Evolutionary conservation across 2,329 filamentous ascomycete species (phyloP), one percentile per base, ranked within the genome.

Genomic region (Zopfia rhizophila): DNA sequence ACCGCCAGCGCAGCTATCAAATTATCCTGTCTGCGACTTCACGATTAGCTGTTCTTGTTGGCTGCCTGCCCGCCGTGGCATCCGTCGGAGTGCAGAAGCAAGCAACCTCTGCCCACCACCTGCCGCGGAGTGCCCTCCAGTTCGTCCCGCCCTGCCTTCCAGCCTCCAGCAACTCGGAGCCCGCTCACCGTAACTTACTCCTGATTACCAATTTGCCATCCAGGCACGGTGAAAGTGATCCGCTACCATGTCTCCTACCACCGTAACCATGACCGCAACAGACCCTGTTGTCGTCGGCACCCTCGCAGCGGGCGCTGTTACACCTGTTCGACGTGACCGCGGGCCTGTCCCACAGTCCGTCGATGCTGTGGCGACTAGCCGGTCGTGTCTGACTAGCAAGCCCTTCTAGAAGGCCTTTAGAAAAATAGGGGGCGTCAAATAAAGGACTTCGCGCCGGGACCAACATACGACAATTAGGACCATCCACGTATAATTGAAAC

Each of bases 381-480:
- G 24, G 32, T 31, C 44, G 27, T 48, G 44, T 51, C 45, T 57
- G 55, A 59, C 63, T 69, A 65, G 64, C 60, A 53, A 37, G 38
- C 57, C 55, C 54, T 72, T 72, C 69, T 67, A 71, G 69, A 72
- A 72, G 66, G 51, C 46, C 50, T 59, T 55, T 60, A 47, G 61
- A 68, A 70, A 58, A 63, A 63, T 56, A 50, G 58, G 58, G 62
- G 57, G 56, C 53, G 56, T 46, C 55, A 45, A 50, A 49, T 48
- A 51, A 56, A 53, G 50, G 51, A 47, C 22, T 18, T 23, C 6
- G n/a, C 51, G 48, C 43, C 44, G 30, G 42, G 58, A 51, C 50
- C 55, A 53, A 48, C 47, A 51, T 36, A 52, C 54, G 32, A 46
- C 13, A 23, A 47, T n/a, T n/a, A 36, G 45, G 47, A 38, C 33